Percentiles rank a stretch among this genome's conserved stretches.
These are phyloP conservation scores for Trypanosoma melophagium DNA, from an alignment of 208 protist species.

Conservation along the genomic window DNA sequence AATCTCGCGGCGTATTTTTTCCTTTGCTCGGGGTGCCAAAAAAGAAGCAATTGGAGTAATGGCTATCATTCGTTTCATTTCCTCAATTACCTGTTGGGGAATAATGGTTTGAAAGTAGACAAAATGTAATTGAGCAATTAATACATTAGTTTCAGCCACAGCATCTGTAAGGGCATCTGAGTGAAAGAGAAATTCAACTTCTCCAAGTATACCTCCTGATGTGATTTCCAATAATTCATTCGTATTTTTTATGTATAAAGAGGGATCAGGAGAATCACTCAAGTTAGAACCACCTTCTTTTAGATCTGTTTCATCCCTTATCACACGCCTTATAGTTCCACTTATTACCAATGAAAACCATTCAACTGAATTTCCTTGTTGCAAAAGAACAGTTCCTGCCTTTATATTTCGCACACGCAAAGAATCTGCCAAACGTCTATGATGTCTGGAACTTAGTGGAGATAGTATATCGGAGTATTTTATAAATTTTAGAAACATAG, in stretches of 20 bases:
- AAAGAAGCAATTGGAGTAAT: not conserved
- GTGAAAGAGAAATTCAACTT: constrained; percentile 23
- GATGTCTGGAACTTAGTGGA: constrained; percentile 34
- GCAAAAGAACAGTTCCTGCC: constrained; percentile 39
- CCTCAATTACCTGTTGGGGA: not conserved
- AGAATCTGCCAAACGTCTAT: constrained; percentile 53
- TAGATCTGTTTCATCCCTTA: not conserved
- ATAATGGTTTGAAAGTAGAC: constrained; percentile 16
- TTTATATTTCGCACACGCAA: constrained; percentile 57
- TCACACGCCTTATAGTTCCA: constrained; percentile 40
- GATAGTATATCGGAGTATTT: constrained; percentile 46
- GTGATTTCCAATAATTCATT: not conserved
- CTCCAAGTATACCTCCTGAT: constrained; percentile 11
- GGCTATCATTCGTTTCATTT: constrained; percentile 6
- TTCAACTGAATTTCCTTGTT: constrained; percentile 51
- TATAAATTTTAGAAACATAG: constrained; percentile 63
- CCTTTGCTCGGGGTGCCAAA: not conserved
- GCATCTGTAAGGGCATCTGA: constrained; percentile 7
- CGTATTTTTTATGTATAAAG: too few species aligned
- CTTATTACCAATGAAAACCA: constrained; percentile 83
- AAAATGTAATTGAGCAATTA: constrained; percentile 12
- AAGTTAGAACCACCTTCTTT: too few species aligned
- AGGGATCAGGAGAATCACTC: too few species aligned
- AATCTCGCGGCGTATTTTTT: not conserved
- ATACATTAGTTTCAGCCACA: constrained; percentile 15